Conservation (phyloP, 2,329 filamentous ascomycete species). For the Venturia pyrina region DNA sequence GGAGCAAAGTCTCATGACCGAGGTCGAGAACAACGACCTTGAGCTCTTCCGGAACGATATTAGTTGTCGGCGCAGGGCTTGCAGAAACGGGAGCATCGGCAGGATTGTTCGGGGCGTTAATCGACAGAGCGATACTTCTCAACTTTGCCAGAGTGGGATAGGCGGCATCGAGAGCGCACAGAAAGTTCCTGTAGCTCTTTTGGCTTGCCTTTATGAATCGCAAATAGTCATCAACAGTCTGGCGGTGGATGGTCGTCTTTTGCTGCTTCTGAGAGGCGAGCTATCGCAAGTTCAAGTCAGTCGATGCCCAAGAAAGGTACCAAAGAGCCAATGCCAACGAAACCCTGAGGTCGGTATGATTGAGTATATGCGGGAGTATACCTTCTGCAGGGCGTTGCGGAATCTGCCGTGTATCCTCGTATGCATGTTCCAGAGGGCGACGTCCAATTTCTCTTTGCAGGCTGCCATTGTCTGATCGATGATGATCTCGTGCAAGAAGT, state of each 20-base stretch:
- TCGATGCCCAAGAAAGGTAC: too few species aligned
- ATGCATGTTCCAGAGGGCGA: slow-evolving; percentile 69
- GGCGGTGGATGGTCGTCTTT: slow-evolving; percentile 29
- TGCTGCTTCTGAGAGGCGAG: slow-evolving; percentile 2
- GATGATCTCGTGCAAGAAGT: slow-evolving; percentile 60
- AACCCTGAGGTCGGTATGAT: not conserved
- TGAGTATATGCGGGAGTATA: slow-evolving; percentile 19
- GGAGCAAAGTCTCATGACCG: slow-evolving; percentile 75
- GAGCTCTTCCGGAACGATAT: not conserved
- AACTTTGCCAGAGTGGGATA: slow-evolving; percentile 49
- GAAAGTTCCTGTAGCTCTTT: slow-evolving; percentile 26
- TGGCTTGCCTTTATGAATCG: slow-evolving; percentile 59
- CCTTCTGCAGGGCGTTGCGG: slow-evolving; percentile 54
- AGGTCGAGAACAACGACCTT: slow-evolving; percentile 56
- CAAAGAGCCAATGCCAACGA: not conserved
- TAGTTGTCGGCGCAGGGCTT: not conserved
- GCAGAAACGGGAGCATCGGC: not conserved
- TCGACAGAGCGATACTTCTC: slow-evolving; percentile 40
- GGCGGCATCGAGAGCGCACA: slow-evolving; percentile 57
- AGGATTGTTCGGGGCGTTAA: not conserved
- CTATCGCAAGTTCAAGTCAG: slow-evolving; percentile 3
- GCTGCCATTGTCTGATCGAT: slow-evolving; percentile 63
- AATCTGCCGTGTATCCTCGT: slow-evolving; percentile 68
- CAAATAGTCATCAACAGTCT: slow-evolving; percentile 75
- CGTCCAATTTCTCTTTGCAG: slow-evolving; percentile 53